Evolutionary conservation across 2,329 filamentous ascomycete genomes (phyloP).

Genomic region (Colletotrichum acutatum): DNA sequence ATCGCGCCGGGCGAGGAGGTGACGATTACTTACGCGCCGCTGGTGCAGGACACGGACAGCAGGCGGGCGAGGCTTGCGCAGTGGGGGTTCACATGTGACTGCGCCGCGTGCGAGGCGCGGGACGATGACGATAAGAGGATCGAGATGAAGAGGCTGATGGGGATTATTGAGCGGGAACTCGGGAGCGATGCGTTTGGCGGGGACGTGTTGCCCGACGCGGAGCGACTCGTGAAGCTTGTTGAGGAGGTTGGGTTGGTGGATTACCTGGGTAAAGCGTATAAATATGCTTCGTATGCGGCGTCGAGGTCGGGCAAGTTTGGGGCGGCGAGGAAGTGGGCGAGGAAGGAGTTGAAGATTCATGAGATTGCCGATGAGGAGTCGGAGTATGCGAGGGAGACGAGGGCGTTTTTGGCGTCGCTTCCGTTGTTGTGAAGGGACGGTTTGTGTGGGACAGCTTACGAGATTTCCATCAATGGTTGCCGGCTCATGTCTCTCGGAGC

Average conservation of each 20-base stretch:
- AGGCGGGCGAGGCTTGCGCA: constrained; percentile 47
- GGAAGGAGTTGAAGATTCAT: constrained; percentile 37
- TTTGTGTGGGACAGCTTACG: not conserved
- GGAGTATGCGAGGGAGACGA: constrained; percentile 12
- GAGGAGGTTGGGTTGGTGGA: constrained; percentile 40
- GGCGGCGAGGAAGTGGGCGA: constrained; percentile 39
- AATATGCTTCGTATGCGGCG: constrained; percentile 39
- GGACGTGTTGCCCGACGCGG: constrained; percentile 32
- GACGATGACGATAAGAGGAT: constrained; percentile 44
- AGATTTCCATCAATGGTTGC: not conserved
- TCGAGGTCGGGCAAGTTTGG: constrained; percentile 28
- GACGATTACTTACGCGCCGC: constrained; percentile 48
- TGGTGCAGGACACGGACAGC: constrained; percentile 42
- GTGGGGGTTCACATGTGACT: constrained; percentile 41
- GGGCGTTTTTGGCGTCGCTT: constrained; percentile 26
- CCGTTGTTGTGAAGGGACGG: constrained; percentile 11
- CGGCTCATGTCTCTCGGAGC: too few species aligned
- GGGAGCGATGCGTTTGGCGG: constrained; percentile 28
- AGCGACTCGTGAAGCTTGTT: constrained; percentile 37
- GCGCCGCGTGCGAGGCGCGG: constrained; percentile 46
- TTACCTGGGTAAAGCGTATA: constrained; percentile 40
- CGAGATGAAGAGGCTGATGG: constrained; percentile 44
- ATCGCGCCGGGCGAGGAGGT: constrained; percentile 47
- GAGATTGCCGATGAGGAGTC: constrained; percentile 36
- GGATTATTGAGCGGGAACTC: constrained; percentile 46